Percentiles rank a stretch among this genome's conserved stretches.
phyloP scores from a whole-genome alignment of 352 stramenopile species.

The Discostella stelligera region DNA sequence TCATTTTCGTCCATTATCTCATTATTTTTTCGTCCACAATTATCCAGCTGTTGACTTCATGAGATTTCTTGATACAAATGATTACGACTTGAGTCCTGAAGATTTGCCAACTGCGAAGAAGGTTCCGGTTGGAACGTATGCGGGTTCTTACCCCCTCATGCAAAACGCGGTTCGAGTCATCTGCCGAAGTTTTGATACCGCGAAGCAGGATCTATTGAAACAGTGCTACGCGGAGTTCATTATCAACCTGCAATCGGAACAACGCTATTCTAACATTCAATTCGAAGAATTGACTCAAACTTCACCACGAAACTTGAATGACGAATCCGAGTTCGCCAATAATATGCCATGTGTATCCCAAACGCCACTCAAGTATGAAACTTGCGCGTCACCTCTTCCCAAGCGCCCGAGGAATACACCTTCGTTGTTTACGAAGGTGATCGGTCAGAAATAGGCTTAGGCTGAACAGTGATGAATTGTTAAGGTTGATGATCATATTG shows the following conservation, averaged over 20 bases:
- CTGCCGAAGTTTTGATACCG: slow-evolving; percentile 42
- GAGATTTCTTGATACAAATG: slow-evolving; percentile 58
- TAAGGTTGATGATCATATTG: too few species aligned
- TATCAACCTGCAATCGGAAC: not conserved
- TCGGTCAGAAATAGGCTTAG: not conserved
- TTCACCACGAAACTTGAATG: not conserved
- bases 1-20: not conserved
- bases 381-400: not conserved
- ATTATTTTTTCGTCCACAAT: not conserved
- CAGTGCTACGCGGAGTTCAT: slow-evolving; percentile 30
- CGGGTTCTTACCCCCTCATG: slow-evolving; percentile 43
- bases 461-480: too few species aligned
- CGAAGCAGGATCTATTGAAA: slow-evolving; percentile 17
- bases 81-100: slow-evolving; percentile 32
- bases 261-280: slow-evolving; percentile 4
- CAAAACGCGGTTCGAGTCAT: slow-evolving; percentile 58
- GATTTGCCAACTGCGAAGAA: slow-evolving; percentile 55
- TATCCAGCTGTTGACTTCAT: slow-evolving; percentile 50
- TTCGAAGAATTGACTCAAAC: not conserved
- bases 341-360: slow-evolving; percentile 9
- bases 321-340: not conserved
- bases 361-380: slow-evolving; percentile 1
- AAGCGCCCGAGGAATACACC: not conserved
- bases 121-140: slow-evolving; percentile 36
- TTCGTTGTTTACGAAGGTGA: not conserved